phyloP scores from a whole-genome alignment of 179 eudicot genomes.

The Spinacia oleracea region DNA sequence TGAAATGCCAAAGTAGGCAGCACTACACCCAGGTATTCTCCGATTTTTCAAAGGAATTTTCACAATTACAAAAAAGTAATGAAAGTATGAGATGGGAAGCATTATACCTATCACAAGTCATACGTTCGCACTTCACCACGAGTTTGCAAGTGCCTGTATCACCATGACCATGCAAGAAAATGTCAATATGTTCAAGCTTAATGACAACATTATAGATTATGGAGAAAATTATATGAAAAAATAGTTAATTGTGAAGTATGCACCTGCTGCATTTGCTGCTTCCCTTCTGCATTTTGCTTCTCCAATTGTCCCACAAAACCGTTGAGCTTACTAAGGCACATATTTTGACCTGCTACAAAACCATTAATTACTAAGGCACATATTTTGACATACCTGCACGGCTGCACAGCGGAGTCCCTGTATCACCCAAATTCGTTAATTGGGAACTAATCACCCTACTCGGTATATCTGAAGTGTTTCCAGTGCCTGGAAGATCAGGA shows the following conservation, averaged over 20 bases:
- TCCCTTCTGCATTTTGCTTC: conserved; percentile 65
- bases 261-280: conserved; percentile 65
- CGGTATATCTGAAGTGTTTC: no score
- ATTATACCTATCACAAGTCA: conserved; percentile 77
- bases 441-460: no score
- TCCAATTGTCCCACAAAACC: conserved; percentile 65
- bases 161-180: not conserved
- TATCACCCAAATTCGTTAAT: no score
- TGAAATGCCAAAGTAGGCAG: not conserved
- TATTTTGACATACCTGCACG: no score
- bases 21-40: not conserved
- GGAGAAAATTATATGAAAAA: conserved; percentile 14
- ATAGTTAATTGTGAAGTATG: conserved; percentile 21
- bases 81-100: not conserved
- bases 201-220: no score
- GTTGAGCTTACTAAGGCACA: no score
- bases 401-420: no score
- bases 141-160: conserved; percentile 20
- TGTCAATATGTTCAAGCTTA: not conserved
- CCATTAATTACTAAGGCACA: no score
- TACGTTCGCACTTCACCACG: conserved; percentile 44
- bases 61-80: not conserved
- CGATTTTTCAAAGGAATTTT: not conserved
- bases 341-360: no score
- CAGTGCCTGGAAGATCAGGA: no score